phyloP scores from a whole-genome alignment of 2,329 filamentous ascomycete species.

The Diaporthe citri region DNA sequence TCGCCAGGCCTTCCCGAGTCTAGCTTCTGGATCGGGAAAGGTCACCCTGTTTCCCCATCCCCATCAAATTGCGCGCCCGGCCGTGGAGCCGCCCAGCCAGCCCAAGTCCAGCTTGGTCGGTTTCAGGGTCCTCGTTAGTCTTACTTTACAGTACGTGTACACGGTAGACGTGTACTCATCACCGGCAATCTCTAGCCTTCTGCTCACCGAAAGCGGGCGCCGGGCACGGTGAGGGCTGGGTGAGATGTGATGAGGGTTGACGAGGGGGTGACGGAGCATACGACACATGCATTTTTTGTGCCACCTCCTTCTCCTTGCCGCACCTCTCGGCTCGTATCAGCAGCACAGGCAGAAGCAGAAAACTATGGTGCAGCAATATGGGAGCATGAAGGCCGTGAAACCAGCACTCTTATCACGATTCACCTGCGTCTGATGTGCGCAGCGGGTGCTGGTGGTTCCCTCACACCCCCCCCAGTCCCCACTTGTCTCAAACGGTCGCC shows the following conservation, averaged over 20 bases:
- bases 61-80: constrained; percentile 23
- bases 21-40: constrained; percentile 27
- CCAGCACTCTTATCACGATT: constrained; percentile 29
- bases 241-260: background rate
- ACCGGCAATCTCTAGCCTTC: constrained; percentile 15
- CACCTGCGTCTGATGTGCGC: constrained; percentile 39
- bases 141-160: background rate
- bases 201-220: constrained; percentile 13
- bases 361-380: background rate
- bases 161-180: background rate
- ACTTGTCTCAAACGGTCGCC: constrained; percentile 33
- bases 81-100: constrained; percentile 24
- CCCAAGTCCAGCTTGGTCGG: constrained; percentile 21
- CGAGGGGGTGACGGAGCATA: background rate
- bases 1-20: constrained; percentile 29
- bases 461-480: background rate
- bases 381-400: constrained; percentile 36
- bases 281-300: background rate
- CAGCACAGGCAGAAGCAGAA: background rate
- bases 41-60: constrained; percentile 11
- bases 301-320: constrained; percentile 1
- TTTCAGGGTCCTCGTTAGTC: constrained; percentile 23
- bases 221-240: constrained; percentile 14
- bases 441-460: constrained; percentile 15
- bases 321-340: background rate